phyloP scores from a whole-genome alignment of 345 rosid species.

The Corchorus olitorius region DNA sequence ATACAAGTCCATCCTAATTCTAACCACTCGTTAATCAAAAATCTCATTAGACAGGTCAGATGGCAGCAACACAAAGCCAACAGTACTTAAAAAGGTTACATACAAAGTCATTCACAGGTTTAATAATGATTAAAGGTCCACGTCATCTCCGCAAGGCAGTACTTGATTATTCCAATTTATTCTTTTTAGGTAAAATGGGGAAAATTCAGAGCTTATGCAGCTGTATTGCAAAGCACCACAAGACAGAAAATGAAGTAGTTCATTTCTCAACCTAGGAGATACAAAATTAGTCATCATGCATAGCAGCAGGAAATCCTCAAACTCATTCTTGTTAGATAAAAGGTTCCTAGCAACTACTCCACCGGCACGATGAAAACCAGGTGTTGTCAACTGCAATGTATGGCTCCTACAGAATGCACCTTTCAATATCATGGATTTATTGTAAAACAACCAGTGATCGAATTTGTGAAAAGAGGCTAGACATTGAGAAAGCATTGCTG shows the following conservation, averaged over 20 bases:
- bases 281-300: not conserved
- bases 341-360: not conserved
- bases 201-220: not conserved
- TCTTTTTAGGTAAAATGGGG: not conserved
- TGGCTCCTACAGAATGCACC: not conserved
- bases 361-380: not conserved
- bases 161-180: not conserved
- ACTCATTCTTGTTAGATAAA: not conserved
- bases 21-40: not conserved
- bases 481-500: not conserved
- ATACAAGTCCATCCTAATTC: conserved; percentile 2
- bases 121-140: not conserved
- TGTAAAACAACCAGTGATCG: not conserved
- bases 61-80: not conserved
- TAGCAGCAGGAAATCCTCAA: not conserved
- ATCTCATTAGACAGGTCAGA: not conserved
- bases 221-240: not conserved
- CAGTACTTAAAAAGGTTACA: not conserved
- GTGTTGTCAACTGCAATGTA: not conserved
- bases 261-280: not conserved
- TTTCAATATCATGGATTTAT: not conserved
- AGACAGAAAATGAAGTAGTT: not conserved
- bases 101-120: not conserved
- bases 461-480: not conserved
- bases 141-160: not conserved